Base-by-base conservation (phyloP, 2,329 filamentous ascomycete species). In the Trichophyton mentagrophytes region DNA sequence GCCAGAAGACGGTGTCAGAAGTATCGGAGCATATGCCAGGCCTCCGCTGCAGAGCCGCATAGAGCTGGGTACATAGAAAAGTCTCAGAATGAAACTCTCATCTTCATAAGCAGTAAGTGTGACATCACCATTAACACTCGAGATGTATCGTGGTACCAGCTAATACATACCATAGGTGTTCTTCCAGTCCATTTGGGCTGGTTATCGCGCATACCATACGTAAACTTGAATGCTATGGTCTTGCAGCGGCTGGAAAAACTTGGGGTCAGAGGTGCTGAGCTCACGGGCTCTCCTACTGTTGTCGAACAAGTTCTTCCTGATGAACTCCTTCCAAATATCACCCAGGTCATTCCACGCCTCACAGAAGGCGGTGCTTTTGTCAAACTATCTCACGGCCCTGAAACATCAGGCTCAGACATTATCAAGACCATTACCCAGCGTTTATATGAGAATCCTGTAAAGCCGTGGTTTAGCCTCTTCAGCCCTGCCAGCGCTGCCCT, bases 361-460 rank as follows among this genome's bases (percentile, higher is more conserved):
- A 91, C 95, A 68, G 93, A 99, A 69, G 93, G 93, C 15, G 93
- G 93, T 11, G 90, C 89, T 0, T 97, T 95, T 71, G 85, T 97
- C 71, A 96, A 95, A 72, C 90, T 95, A 70, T 81, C 80, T 15
- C 82, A 82, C 65, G 77, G 79, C 66, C 67, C 75, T 17, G 71
- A 72, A 8, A 69, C 78, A 3, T 71, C 74, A 8, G 71, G 79
- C 1, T 75, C 77, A 20, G 80, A 84, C 30, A 78, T 89, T 13
- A 84, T 86, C 74, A 78, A 77, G 20, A 78, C 77, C 2, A 75
- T 96, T 3, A 76, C 80, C 25, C 76, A 82, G 36, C 80, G 86
- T 64, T 77, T 97, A 1, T 76, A 81, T 61, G 78, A 89, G 62
- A 80, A 85, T 15, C 87, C 86, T 0, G 82, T 95, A 42, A 89